Conservation (phyloP, 306 rosid genomes). For the Inga oerstediana region DNA sequence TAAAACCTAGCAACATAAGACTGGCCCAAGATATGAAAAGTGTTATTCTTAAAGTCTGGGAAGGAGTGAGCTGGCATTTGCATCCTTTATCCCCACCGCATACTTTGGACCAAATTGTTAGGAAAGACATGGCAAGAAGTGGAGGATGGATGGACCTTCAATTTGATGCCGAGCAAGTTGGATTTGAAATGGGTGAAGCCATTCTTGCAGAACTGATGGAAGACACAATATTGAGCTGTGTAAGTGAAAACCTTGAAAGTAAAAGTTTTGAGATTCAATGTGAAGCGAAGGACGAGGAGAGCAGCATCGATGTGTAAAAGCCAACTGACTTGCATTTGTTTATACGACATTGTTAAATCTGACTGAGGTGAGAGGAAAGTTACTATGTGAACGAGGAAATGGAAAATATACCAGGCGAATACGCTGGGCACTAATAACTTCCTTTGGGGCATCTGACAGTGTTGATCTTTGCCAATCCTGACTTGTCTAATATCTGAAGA, state of each 20-base stretch:
- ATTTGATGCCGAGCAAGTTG: constrained; percentile 64
- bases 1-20: constrained; percentile 44
- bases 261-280: constrained; percentile 26
- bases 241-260: constrained; percentile 37
- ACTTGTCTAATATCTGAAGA: constrained; percentile 37
- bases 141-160: constrained; percentile 78
- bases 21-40: constrained; percentile 50
- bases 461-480: constrained; percentile 37
- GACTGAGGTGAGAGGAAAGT: constrained; percentile 12
- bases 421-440: constrained; percentile 24
- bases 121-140: constrained; percentile 74
- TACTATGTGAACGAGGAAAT: not conserved
- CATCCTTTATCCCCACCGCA: constrained; percentile 66
- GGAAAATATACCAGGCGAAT: constrained; percentile 4
- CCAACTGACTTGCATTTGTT: constrained; percentile 29
- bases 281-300: constrained; percentile 39
- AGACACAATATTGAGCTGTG: constrained; percentile 60
- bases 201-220: constrained; percentile 79
- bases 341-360: constrained; percentile 25
- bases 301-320: constrained; percentile 42
- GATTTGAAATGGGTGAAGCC: constrained; percentile 70
- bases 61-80: constrained; percentile 79
- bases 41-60: constrained; percentile 53
- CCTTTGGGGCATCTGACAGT: constrained; percentile 29
- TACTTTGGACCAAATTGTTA: constrained; percentile 79